Conservation (phyloP, 495 filamentous ascomycete species). For the Penicillium simplicissimum region DNA sequence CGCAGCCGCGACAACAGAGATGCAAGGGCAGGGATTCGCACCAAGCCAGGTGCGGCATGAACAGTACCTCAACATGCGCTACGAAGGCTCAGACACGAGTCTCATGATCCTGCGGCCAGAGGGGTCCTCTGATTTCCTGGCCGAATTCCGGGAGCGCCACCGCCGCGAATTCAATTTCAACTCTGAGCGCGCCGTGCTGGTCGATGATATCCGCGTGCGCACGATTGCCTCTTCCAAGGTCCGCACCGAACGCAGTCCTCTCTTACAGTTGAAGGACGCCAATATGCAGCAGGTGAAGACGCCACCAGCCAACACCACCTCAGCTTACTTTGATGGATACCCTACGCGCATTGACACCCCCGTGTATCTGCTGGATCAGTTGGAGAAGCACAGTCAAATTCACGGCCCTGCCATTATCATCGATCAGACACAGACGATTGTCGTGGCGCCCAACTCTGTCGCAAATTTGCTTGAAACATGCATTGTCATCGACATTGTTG, state of each 20-base stretch:
- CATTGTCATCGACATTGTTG: slow-evolving; percentile 49
- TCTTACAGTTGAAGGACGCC: slow-evolving; percentile 41
- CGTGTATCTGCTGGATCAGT: slow-evolving; percentile 79
- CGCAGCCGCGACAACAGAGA: slow-evolving; percentile 36
- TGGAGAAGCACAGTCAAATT: slow-evolving; percentile 74
- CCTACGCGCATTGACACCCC: slow-evolving; percentile 76
- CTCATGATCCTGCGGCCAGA: slow-evolving; percentile 52
- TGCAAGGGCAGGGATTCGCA: slow-evolving; percentile 40
- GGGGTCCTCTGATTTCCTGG: slow-evolving; percentile 41
- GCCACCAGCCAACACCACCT: slow-evolving; percentile 31
- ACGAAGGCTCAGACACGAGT: slow-evolving; percentile 53
- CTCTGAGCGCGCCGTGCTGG: slow-evolving; percentile 48
- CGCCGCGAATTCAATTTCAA: slow-evolving; percentile 56
- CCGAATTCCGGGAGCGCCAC: slow-evolving; percentile 49
- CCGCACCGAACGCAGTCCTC: slow-evolving; percentile 42
- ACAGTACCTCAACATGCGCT: slow-evolving; percentile 55
- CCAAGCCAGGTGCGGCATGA: slow-evolving; percentile 47
- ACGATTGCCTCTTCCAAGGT: slow-evolving; percentile 45
- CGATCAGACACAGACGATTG: slow-evolving; percentile 94
- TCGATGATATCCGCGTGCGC: slow-evolving; percentile 56
- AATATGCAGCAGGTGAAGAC: slow-evolving; percentile 30
- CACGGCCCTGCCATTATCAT: slow-evolving; percentile 88
- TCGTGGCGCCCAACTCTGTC: slow-evolving; percentile 78
- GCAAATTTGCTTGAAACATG: slow-evolving; percentile 45
- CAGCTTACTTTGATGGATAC: slow-evolving; percentile 57